A percentile compares a stretch with the other conserved stretches of the same genome.
phyloP scores from a whole-genome alignment of 2,329 filamentous ascomycete genomes.

The Nemania sp. region DNA sequence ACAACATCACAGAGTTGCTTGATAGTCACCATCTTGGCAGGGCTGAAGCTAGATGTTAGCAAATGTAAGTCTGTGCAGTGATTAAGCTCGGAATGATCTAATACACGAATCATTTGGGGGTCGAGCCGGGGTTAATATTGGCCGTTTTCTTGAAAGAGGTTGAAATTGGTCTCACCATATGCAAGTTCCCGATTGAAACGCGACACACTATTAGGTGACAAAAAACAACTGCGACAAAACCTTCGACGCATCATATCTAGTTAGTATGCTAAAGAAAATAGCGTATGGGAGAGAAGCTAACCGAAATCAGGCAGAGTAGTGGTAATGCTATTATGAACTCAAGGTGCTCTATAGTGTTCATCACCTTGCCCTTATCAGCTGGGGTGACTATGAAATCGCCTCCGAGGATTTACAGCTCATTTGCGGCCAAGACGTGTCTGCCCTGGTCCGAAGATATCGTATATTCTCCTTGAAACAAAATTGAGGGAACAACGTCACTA shows the following conservation, averaged over 20 bases:
- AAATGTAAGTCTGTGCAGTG: neutral
- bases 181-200: no score
- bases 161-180: no score
- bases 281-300: neutral
- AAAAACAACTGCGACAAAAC: neutral
- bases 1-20: neutral
- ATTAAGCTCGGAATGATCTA: neutral
- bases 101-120: neutral
- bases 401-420: neutral
- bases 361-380: neutral
- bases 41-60: neutral
- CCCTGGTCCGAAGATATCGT: neutral
- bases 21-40: neutral
- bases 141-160: no score
- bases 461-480: neutral
- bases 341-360: neutral
- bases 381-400: no score
- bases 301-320: neutral
- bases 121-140: neutral
- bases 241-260: neutral
- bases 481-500: neutral
- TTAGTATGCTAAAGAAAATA: neutral
- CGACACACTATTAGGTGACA: neutral
- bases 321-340: neutral
- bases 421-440: neutral